Evolutionary conservation across 208 protist species (phyloP).

Genomic region (Trypanosoma avium): DNA sequence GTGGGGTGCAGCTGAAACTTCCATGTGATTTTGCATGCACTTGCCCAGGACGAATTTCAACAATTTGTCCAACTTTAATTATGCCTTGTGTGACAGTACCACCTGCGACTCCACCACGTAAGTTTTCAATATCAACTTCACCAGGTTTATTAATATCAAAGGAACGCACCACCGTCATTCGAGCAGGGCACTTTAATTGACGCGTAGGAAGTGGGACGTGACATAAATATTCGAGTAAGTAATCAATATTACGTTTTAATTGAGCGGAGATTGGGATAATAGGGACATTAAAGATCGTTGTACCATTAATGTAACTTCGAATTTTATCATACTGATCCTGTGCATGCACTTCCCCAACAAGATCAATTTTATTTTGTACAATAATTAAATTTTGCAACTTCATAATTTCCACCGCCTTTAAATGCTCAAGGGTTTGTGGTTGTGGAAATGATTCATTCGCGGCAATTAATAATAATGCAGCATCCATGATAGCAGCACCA

Average conservation of each 20-base stretch:
- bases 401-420: constrained; percentile 99
- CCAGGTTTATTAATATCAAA: constrained; percentile 99
- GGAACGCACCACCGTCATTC: constrained; percentile 99
- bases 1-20: constrained; percentile 94
- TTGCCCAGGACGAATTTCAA: constrained; percentile 99
- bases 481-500: constrained; percentile 99
- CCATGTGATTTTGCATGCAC: constrained; percentile 74
- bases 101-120: constrained; percentile 98
- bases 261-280: constrained; percentile 99
- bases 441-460: constrained; percentile 99
- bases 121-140: constrained; percentile 91
- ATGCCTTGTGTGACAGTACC: constrained; percentile 98
- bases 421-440: constrained; percentile 96
- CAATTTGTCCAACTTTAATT: constrained; percentile 96
- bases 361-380: constrained; percentile 99
- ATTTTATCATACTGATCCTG: constrained; percentile 97
- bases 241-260: constrained; percentile 98
- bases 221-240: constrained; percentile 97
- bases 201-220: constrained; percentile 97
- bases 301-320: constrained; percentile 84
- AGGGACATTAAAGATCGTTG: constrained; percentile 93
- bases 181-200: constrained; percentile 92
- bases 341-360: constrained; percentile 96
- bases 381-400: constrained; percentile 98
- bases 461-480: constrained; percentile 99